Conservation (phyloP, 2,329 filamentous ascomycete genomes). For the Proliferodiscus dingleyae region DNA sequence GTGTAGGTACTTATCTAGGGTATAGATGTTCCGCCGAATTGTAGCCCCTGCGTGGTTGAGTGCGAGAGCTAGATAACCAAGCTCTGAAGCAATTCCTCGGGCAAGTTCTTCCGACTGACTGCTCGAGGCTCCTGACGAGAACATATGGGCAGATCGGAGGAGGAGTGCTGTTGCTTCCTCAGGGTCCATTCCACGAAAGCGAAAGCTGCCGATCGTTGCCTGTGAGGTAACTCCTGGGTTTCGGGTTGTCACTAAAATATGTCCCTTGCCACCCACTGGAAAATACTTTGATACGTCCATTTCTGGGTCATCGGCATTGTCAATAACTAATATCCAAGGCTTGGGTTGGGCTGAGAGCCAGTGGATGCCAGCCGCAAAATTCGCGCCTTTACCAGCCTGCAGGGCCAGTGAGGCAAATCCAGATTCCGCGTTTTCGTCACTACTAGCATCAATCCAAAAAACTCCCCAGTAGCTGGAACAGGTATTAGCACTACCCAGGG, state of each 20-base stretch:
- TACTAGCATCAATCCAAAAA: constrained; percentile 17
- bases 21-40: constrained; percentile 1
- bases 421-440: neutral
- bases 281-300: constrained; percentile 23
- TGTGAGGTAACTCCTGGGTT: constrained; percentile 21
- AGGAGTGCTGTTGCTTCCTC: constrained; percentile 27
- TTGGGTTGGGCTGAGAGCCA: constrained; percentile 16
- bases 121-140: too few relatives aligned
- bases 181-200: constrained; percentile 22
- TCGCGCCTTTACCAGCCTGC: neutral
- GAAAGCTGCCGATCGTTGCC: constrained; percentile 1
- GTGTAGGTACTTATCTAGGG: neutral
- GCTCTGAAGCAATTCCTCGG: constrained; percentile 13
- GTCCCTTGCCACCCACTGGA: constrained; percentile 28
- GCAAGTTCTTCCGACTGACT: too few relatives aligned
- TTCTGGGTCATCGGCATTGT: constrained; percentile 38
- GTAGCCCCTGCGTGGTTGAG: constrained; percentile 21
- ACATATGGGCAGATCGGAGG: constrained; percentile 20
- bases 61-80: constrained; percentile 27
- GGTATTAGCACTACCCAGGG: neutral
- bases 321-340: constrained; percentile 35
- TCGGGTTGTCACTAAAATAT: constrained; percentile 36
- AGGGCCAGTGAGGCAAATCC: constrained; percentile 6
- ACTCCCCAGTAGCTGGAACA: constrained; percentile 17
- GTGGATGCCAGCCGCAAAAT: neutral